Conservation (phyloP, 2,329 filamentous ascomycete genomes). For the Tolypocladium nubicola region DNA sequence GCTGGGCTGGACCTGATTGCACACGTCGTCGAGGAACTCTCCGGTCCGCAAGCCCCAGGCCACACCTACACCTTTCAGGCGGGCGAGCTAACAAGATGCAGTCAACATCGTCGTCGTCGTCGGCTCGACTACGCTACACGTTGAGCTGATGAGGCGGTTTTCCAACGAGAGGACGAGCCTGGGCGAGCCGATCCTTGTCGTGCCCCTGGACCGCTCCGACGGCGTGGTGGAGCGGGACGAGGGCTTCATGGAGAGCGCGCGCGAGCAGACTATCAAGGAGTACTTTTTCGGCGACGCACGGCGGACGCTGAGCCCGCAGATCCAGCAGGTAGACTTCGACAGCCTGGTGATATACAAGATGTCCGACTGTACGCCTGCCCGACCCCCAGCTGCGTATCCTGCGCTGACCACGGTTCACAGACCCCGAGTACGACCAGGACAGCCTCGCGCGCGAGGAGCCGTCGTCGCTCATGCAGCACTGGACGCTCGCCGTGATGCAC, state of each 20-base stretch:
- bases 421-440: constrained; percentile 18
- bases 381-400: too few relatives aligned
- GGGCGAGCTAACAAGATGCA: constrained; percentile 28
- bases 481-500: constrained; percentile 75
- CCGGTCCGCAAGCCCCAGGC: constrained; percentile 20
- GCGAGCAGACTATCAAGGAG: constrained; percentile 71
- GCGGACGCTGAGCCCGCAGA: constrained; percentile 74
- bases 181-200: constrained; percentile 61
- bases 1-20: constrained; percentile 65
- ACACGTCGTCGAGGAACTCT: constrained; percentile 57
- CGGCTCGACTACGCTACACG: constrained; percentile 66
- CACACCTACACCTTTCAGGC: background rate
- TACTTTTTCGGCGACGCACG: constrained; percentile 87
- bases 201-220: constrained; percentile 74
- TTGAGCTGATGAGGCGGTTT: constrained; percentile 64
- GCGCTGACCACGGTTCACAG: constrained; percentile 5
- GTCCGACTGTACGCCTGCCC: constrained; percentile 39
- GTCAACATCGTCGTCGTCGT: constrained; percentile 76
- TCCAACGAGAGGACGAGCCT: constrained; percentile 40
- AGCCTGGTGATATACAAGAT: constrained; percentile 64
- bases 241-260: constrained; percentile 59
- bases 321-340: constrained; percentile 71
- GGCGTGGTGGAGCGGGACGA: constrained; percentile 73
- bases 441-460: constrained; percentile 55
- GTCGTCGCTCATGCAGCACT: constrained; percentile 62